Evolutionary conservation across 495 filamentous ascomycete species (phyloP).

Genomic region (Aspergillus funiculosus): DNA sequence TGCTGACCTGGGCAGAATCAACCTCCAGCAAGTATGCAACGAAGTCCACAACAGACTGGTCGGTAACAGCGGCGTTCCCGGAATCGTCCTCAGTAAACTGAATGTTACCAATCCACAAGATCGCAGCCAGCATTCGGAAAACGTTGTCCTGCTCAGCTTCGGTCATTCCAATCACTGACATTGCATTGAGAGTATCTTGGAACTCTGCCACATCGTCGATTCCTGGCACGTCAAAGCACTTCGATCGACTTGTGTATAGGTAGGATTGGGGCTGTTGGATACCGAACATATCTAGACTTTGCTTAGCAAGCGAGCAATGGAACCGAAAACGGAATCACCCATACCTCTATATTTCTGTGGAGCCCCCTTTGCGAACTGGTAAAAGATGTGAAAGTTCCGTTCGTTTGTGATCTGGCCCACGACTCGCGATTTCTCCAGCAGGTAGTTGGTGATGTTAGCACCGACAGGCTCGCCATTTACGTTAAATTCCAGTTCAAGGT

Average conservation of each 20-base stretch:
- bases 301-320: constrained; percentile 12
- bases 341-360: constrained; percentile 72
- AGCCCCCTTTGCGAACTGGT: constrained; percentile 95
- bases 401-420: constrained; percentile 94
- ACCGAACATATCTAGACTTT: constrained; percentile 65
- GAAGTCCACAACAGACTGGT: constrained; percentile 89
- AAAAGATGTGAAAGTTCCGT: constrained; percentile 99
- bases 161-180: constrained; percentile 85
- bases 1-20: constrained; percentile 69
- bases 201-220: constrained; percentile 93
- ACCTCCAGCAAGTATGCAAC: constrained; percentile 92
- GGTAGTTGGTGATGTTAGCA: constrained; percentile 96
- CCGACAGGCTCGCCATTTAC: constrained; percentile 86
- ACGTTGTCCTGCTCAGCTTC: constrained; percentile 92
- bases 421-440: constrained; percentile 92
- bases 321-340: neutral
- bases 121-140: constrained; percentile 89
- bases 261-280: constrained; percentile 90
- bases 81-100: constrained; percentile 80
- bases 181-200: constrained; percentile 83
- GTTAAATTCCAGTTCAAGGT: constrained; percentile 97
- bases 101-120: constrained; percentile 94
- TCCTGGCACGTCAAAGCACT: constrained; percentile 87
- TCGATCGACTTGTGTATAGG: constrained; percentile 88
- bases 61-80: constrained; percentile 77